These are phyloP conservation scores for Orbilia quercus DNA, from an alignment of 2,329 filamentous ascomycete genomes.

Conservation along the genomic window DNA sequence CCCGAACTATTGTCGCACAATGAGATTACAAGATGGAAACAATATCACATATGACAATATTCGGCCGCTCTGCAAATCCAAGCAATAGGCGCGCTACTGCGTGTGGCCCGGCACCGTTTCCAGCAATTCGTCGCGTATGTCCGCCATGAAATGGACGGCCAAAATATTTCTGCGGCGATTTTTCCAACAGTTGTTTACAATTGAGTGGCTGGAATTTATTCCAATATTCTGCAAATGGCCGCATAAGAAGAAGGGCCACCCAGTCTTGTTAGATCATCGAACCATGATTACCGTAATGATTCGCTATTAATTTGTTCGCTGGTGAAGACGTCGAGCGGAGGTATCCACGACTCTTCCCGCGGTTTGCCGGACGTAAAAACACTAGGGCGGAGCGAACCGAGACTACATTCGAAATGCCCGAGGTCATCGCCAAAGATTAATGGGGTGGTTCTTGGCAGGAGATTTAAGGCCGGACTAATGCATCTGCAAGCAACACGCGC, in stretches of 20 bases:
- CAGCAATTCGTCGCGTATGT: slow-evolving; percentile 35
- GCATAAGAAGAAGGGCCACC: background rate
- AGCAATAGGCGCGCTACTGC: slow-evolving; percentile 34
- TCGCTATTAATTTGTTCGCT: slow-evolving; percentile 25
- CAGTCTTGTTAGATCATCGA: background rate
- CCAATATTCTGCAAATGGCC: background rate
- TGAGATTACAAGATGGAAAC: too few species aligned
- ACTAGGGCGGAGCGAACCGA: slow-evolving; percentile 33
- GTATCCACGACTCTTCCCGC: slow-evolving; percentile 32
- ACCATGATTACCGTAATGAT: slow-evolving; percentile 7
- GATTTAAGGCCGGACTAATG: slow-evolving; percentile 9
- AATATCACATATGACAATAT: too few species aligned
- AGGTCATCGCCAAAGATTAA: slow-evolving; percentile 21
- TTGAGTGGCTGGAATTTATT: slow-evolving; percentile 2
- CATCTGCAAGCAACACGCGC: slow-evolving; percentile 33
- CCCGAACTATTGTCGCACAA: too few species aligned
- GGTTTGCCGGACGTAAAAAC: slow-evolving; percentile 22
- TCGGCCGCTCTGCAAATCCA: background rate
- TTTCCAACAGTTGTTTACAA: background rate
- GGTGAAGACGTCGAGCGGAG: background rate
- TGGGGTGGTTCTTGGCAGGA: slow-evolving; percentile 35
- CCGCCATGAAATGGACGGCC: slow-evolving; percentile 24
- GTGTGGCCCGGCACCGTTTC: slow-evolving; percentile 7
- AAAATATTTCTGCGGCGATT: background rate
- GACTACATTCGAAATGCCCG: slow-evolving; percentile 11